A percentile compares a stretch with the other conserved stretches of the same genome.
Evolutionary conservation across 208 protist species (phyloP).

Genomic region (Spironucleus salmonicida): DNA sequence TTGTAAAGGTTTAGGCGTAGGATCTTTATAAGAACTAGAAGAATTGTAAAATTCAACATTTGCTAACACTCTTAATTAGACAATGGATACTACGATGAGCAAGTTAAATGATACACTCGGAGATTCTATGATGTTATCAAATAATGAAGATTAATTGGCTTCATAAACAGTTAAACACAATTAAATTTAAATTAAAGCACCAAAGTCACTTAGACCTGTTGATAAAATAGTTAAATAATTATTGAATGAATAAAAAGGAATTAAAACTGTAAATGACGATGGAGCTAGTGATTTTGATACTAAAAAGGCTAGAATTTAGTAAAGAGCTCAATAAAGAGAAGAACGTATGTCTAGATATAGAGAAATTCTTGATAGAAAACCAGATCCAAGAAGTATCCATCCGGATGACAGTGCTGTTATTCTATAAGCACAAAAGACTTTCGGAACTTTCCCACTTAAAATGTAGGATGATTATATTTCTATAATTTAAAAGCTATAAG

Average conservation of each 20-base stretch:
- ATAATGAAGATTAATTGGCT: no score
- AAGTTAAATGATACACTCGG: no score
- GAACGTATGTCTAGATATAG: not conserved
- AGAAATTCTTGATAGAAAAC: not conserved
- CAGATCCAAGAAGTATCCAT: not conserved
- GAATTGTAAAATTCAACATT: no score
- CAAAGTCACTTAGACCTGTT: not conserved
- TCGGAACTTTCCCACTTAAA: slow-evolving; percentile 3
- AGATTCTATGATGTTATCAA: no score
- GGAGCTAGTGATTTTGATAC: not conserved
- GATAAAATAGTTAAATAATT: slow-evolving; percentile 6
- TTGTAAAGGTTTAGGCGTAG: slow-evolving; percentile 7
- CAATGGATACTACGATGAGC: no score
- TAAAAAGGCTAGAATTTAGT: not conserved
- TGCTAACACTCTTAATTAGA: no score
- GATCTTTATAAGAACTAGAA: not conserved
- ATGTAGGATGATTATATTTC: not conserved
- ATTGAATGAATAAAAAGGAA: not conserved
- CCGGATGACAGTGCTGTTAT: not conserved
- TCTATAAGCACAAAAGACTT: not conserved
- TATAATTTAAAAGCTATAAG: not conserved
- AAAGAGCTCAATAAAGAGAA: not conserved
- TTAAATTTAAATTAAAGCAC: no score
- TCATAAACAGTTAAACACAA: no score
- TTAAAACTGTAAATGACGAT: not conserved